Base-by-base conservation (phyloP, 345 rosid genomes). In the Gossypium raimondii region DNA sequence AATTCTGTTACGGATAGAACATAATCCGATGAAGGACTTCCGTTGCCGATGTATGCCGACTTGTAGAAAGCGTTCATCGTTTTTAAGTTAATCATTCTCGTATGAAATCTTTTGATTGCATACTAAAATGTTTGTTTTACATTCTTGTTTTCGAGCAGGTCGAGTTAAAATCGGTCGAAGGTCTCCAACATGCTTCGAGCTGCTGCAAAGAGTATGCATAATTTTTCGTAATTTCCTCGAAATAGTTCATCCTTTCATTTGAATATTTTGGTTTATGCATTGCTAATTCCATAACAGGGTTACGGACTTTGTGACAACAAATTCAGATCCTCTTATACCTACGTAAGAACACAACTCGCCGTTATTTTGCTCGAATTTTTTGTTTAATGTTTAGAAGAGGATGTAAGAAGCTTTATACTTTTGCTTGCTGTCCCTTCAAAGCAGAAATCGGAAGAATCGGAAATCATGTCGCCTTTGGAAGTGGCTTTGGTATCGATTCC, bases 151-250 rank as follows among this genome's bases (percentile, higher is more conserved):
- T 73, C 18, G 70, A 62, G 12, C 69, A 73, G 65, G 62, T 25
- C 1, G 57, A 67, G 57, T 67, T 67, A 67, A 48, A 67, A 16
- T 48, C 89, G 29, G 68, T 85, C 0, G 79, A 87, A 72, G 84
- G 89, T 18, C 84, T 86, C 20, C 89, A 83, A 76, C 91, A 88
- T 8, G 88, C 98, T 59, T 90, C 97, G 67, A 80, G 62, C 83
- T 87, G 79, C 88, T 92, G 97, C 95, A 89, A 94, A 84, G 98
- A 89, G 98, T 94, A 83, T 51, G 97, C 61, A 73, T 17, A 64
- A 16, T 22, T 24, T 22, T 24, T 67, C 17, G 20, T 25, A 24
- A 25, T 51, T 50, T 16, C 59, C 44, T 50, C n/a, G 44, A 14
- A 50, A 43, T 67, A 48, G 43, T 48, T 68, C 44, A 68, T 68